Base-by-base conservation (phyloP, 148 eudicot species). In the Drosera capensis region DNA sequence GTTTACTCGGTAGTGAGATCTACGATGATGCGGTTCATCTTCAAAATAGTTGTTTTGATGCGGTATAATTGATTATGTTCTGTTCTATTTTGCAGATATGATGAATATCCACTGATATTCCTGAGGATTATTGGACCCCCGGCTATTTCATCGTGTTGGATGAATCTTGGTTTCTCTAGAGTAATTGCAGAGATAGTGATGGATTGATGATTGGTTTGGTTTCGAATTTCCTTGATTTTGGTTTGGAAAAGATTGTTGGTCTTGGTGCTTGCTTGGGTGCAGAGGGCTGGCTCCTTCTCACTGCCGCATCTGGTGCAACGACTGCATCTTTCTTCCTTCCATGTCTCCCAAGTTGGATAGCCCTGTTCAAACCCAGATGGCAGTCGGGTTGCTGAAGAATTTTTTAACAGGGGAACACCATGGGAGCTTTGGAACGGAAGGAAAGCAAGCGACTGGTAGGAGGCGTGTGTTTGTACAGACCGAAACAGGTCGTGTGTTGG, bases 391-490 rank as follows among this genome's bases (percentile, higher is more conserved):
- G 23, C 67, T 80, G 37, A 90, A 63, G 48, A 68, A 63, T 60
- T 71, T 80, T 2, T 67, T 90, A 8, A 56, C 61, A n/a, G 70
- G 80, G 29, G 72, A 78, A 37, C 69, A 59, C 55, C 68, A 60
- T 49, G 74, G 80, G 39, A 71, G 56, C 43, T 40, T 45, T 14
- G 62, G 74, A 54, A 51, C 60, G 68, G 82, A 68, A 30, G 67
- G 68, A 25, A 77, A 61, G 55, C 62, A 48, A 18, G 49, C 71
- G 0, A 51, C 72, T 2, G 80, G 84, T 2, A 71, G 72, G 49
- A 81, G 99, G 46, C 80, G 86, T 6, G 94, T 85, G 43, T 92
- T 92, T 68, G 88, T 85, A 19, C 99, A 85, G 64, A 85, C 88
- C 3, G 99, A 85, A 44, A 76, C 75, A 6, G 95, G 99, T 14